A percentile compares a stretch with the other conserved stretches of the same genome.
Conservation (phyloP, 2,329 filamentous ascomycete species). For the Phyllosticta citriasiana region DNA sequence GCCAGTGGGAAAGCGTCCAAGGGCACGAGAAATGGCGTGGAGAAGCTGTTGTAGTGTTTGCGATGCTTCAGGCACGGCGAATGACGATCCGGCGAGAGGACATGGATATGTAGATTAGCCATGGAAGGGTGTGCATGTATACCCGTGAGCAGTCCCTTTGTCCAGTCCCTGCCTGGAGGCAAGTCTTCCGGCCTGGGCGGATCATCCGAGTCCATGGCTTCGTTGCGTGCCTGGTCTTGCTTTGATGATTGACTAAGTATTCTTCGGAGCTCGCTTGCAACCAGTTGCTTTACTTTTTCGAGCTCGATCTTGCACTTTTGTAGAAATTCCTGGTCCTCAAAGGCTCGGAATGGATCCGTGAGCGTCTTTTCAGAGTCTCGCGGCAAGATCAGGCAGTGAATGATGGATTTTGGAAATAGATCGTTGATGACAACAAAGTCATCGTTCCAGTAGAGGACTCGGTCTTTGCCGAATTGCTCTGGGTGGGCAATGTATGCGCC, state of each 20-base stretch:
- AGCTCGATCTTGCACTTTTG: slow-evolving; percentile 52
- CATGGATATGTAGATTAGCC: slow-evolving; percentile 84
- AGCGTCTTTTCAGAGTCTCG: slow-evolving; percentile 51
- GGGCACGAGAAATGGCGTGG: slow-evolving; percentile 70
- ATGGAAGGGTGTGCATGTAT: slow-evolving; percentile 85
- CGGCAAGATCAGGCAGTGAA: slow-evolving; percentile 84
- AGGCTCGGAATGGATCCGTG: slow-evolving; percentile 67
- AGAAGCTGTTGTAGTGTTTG: slow-evolving; percentile 91
- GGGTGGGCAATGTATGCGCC: slow-evolving; percentile 58
- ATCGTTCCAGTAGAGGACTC: slow-evolving; percentile 57
- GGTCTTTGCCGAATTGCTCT: slow-evolving; percentile 45
- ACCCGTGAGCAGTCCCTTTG: slow-evolving; percentile 61
- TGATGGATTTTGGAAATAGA: slow-evolving; percentile 70
- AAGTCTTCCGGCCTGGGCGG: slow-evolving; percentile 30
- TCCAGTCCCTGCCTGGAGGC: slow-evolving; percentile 70
- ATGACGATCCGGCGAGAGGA: slow-evolving; percentile 70
- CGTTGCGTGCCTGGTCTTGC: slow-evolving; percentile 52
- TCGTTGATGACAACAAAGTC: slow-evolving; percentile 72
- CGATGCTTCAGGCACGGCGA: slow-evolving; percentile 63
- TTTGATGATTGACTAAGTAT: slow-evolving; percentile 54
- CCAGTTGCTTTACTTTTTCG: slow-evolving; percentile 50
- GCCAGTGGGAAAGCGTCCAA: slow-evolving; percentile 71
- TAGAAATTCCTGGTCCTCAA: slow-evolving; percentile 62
- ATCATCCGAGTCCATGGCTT: slow-evolving; percentile 47
- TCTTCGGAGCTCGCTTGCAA: slow-evolving; percentile 64